Percentiles rank a stretch among this genome's conserved stretches.
phyloP scores from a whole-genome alignment of 371 early-diverging fungal genomes.

The Rhizopus microsporus region DNA sequence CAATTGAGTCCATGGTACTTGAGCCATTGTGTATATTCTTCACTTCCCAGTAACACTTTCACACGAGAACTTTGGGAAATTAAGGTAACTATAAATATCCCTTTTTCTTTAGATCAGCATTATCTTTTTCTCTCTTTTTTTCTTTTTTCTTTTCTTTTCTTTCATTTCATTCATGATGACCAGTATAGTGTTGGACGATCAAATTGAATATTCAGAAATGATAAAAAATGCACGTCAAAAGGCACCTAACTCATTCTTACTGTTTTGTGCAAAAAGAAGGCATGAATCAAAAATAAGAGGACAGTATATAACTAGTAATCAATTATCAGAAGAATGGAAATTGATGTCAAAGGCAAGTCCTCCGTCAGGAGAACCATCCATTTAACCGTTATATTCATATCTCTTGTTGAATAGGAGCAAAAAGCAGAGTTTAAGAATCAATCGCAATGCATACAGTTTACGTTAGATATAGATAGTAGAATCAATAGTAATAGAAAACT shows the following conservation, averaged over 20 bases:
- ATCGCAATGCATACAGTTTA: conserved; percentile 26
- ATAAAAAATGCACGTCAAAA: background rate
- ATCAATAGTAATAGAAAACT: conserved; percentile 1
- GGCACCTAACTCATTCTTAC: conserved; percentile 21
- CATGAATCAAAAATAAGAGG: conserved; percentile 14
- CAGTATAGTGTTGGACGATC: no score
- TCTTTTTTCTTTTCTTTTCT: background rate
- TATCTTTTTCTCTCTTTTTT: no score
- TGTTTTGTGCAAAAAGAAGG: conserved; percentile 18
- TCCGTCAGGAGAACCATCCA: no score
- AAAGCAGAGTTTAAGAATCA: conserved; percentile 25
- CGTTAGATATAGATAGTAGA: conserved; percentile 23
- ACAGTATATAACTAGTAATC: conserved; percentile 9
- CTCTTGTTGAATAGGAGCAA: conserved; percentile 12
- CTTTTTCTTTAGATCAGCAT: background rate
- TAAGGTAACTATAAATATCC: background rate
- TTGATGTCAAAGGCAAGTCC: conserved; percentile 11
- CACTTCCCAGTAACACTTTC: background rate
- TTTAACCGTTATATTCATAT: background rate
- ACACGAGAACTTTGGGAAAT: background rate
- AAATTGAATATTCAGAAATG: no score
- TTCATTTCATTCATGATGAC: no score
- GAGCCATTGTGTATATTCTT: background rate
- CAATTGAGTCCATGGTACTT: background rate
- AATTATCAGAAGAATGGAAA: conserved; percentile 21